phyloP scores from a whole-genome alignment of 2,329 filamentous ascomycete genomes.

The Pestalotiopsis sp. region DNA sequence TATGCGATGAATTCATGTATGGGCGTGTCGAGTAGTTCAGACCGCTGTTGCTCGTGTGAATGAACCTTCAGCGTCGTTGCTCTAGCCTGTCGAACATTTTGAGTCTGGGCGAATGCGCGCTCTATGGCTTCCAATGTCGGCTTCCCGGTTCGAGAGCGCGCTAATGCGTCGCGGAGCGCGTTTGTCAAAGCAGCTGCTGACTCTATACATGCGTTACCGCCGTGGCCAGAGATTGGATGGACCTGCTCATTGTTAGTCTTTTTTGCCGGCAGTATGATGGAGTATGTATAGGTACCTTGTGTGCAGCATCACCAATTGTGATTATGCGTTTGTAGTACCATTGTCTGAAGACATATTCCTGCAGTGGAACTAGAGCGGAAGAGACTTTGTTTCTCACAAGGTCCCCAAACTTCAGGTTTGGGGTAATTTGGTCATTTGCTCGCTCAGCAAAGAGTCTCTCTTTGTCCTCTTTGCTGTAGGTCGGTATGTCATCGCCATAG shows the following conservation, averaged over 20 bases:
- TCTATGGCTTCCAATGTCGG: background rate
- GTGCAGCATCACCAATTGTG: constrained; percentile 42
- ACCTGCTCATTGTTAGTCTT: background rate
- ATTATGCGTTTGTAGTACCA: constrained; percentile 42
- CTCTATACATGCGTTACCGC: background rate
- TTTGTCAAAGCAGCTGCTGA: background rate
- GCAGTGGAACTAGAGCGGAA: constrained; percentile 25
- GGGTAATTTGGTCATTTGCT: background rate
- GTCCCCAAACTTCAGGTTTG: constrained; percentile 23
- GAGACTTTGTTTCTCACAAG: constrained; percentile 23
- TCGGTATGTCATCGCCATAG: constrained; percentile 6
- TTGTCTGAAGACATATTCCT: constrained; percentile 38
- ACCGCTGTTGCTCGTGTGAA: background rate
- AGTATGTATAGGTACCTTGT: constrained; percentile 33
- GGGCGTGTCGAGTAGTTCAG: background rate
- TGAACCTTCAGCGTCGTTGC: background rate
- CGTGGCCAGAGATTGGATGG: background rate
- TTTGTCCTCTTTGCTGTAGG: constrained; percentile 2
- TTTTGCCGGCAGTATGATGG: background rate
- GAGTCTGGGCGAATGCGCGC: background rate
- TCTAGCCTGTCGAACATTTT: background rate
- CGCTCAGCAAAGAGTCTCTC: background rate
- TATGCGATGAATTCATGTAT: background rate
- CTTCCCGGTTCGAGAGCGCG: background rate
- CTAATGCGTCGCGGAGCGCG: background rate